Conservation (phyloP, 129 eudicot genomes). For the Pulicaria dysenterica region DNA sequence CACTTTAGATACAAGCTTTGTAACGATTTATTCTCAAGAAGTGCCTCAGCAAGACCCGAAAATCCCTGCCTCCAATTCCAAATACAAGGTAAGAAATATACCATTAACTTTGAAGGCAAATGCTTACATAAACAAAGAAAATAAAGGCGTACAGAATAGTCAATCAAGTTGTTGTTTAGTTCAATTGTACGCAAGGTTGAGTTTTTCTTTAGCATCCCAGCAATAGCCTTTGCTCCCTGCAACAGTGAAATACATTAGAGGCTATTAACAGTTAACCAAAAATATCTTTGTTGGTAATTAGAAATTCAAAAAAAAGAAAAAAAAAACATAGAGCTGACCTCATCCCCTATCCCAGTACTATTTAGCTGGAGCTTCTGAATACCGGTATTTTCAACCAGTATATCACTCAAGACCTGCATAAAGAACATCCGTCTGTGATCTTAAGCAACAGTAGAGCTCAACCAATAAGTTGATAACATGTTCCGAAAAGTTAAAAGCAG, state of each 20-base stretch:
- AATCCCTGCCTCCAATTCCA: constrained; percentile 86
- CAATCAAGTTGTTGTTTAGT: constrained; percentile 90
- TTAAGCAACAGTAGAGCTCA: constrained; percentile 5
- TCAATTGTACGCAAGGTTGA: constrained; percentile 77
- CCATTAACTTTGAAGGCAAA: constrained; percentile 8
- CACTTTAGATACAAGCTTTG: constrained; percentile 73
- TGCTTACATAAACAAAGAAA: constrained; percentile 11
- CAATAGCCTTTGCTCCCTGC: constrained; percentile 98
- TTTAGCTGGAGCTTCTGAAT: constrained; percentile 89
- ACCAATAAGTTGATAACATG: background rate
- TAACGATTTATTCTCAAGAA: constrained; percentile 71
- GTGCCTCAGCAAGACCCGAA: constrained; percentile 87
- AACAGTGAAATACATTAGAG: constrained; percentile 5
- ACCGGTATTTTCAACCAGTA: constrained; percentile 61
- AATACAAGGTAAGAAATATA: constrained; percentile 31
- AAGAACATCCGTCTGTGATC: background rate
- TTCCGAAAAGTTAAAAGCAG: background rate
- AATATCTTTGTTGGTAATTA: background rate
- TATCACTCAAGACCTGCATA: constrained; percentile 65
- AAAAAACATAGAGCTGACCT: constrained; percentile 50
- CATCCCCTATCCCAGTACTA: constrained; percentile 78
- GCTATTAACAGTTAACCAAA: constrained; percentile 9
- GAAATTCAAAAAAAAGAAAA: background rate
- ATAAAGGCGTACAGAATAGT: constrained; percentile 79
- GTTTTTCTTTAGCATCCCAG: constrained; percentile 87